These are phyloP conservation scores for Cytospora piceicola DNA, from an alignment of 2,329 filamentous ascomycete species.

Conservation along the genomic window DNA sequence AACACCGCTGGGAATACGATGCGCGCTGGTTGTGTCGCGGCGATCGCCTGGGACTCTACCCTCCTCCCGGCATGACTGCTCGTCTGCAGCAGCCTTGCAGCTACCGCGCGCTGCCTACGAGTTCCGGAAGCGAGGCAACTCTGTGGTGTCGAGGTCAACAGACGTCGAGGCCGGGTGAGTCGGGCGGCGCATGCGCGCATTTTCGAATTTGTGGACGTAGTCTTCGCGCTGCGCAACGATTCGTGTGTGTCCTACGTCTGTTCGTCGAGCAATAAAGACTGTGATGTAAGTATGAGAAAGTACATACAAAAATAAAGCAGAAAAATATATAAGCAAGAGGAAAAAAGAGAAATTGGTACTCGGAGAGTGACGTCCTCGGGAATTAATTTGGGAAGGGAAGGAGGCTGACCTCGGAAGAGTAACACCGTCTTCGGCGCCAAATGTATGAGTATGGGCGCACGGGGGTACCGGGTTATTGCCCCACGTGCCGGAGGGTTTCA, in stretches of 20 bases:
- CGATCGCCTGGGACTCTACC: neutral
- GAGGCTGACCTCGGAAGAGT: neutral
- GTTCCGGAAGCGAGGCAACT: slow-evolving; percentile 9
- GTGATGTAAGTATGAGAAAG: neutral
- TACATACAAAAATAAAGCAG: neutral
- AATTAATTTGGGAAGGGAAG: slow-evolving; percentile 9
- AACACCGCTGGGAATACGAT: slow-evolving; percentile 30
- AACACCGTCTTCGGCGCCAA: slow-evolving; percentile 13
- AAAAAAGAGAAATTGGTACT: neutral
- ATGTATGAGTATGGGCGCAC: neutral
- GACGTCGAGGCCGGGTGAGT: slow-evolving; percentile 13
- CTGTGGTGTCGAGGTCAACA: slow-evolving; percentile 17
- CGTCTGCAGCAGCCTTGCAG: slow-evolving; percentile 21
- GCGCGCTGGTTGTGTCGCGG: slow-evolving; percentile 21
- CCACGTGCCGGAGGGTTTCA: slow-evolving; percentile 7
- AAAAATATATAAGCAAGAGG: neutral
- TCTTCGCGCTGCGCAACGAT: neutral
- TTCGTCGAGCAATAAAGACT: neutral
- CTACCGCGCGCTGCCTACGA: slow-evolving; percentile 19
- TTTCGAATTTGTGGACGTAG: slow-evolving; percentile 1
- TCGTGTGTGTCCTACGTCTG: slow-evolving; percentile 6
- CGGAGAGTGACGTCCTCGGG: slow-evolving; percentile 11
- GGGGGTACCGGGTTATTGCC: slow-evolving; percentile 2
- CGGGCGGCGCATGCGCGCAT: slow-evolving; percentile 29
- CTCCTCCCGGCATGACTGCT: slow-evolving; percentile 6